Percentiles rank a stretch among this genome's conserved stretches.
These are phyloP conservation scores for Calonectria multiphialidica DNA, from an alignment of 2,329 filamentous ascomycete genomes.

Conservation along the genomic window DNA sequence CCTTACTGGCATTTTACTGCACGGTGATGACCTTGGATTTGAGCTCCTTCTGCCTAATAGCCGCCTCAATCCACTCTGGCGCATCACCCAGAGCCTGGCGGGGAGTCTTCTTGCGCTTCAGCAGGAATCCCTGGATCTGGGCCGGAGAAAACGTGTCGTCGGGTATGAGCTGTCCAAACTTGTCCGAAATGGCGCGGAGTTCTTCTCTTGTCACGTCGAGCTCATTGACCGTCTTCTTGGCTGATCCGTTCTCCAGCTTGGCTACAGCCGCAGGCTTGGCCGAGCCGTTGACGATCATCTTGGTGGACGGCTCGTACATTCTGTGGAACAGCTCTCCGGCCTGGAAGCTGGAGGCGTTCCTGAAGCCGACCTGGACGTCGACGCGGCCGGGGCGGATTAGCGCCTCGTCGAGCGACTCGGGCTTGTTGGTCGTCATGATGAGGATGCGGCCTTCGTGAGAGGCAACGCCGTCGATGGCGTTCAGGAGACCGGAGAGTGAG, in stretches of 20 bases:
- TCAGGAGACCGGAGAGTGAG: conserved; percentile 82
- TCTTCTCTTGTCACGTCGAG: conserved; percentile 53
- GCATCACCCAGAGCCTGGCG: conserved; percentile 66
- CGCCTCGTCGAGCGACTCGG: conserved; percentile 78
- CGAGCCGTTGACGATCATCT: conserved; percentile 18
- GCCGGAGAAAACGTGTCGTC: conserved; percentile 67
- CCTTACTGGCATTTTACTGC: conserved; percentile 50
- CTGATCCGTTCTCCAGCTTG: conserved; percentile 10
- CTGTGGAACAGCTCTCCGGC: conserved; percentile 69
- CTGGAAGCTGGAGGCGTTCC: conserved; percentile 67
- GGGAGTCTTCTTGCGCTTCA: conserved; percentile 72
- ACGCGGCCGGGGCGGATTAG: conserved; percentile 81
- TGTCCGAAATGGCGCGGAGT: conserved; percentile 56
- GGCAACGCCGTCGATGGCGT: conserved; percentile 86
- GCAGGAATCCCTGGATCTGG: conserved; percentile 73
- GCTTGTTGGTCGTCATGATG: conserved; percentile 86
- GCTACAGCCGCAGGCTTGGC: conserved; percentile 25
- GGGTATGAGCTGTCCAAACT: conserved; percentile 67
- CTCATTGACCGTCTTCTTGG: conserved; percentile 33
- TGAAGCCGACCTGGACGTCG: conserved; percentile 76
- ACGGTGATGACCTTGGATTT: conserved; percentile 62
- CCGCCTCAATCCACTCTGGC: conserved; percentile 64
- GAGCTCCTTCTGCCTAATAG: conserved; percentile 62
- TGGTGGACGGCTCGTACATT: conserved; percentile 65
- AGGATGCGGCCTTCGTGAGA: conserved; percentile 83